A percentile compares a stretch with the other conserved stretches of the same genome.
Conservation (phyloP, 768 basidiomycete species). For the Leccinum pellstonianum region DNA sequence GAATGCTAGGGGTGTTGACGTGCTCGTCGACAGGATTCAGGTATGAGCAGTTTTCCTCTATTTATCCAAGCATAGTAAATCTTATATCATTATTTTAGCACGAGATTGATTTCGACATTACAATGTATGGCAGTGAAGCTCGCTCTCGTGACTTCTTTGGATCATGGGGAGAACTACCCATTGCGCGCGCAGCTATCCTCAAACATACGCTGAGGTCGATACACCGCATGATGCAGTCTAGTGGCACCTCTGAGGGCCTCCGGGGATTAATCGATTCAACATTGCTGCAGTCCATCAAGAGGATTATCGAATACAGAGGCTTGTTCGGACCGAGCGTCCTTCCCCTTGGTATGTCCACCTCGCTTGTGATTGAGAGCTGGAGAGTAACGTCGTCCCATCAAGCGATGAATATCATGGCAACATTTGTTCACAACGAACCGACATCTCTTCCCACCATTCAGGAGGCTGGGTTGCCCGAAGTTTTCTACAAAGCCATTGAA, state of each 20-base stretch:
- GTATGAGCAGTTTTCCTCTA: conserved; percentile 40
- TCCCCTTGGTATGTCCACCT: conserved; percentile 62
- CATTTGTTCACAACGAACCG: conserved; percentile 98
- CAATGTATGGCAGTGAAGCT: conserved; percentile 48
- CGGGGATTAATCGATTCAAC: conserved; percentile 92
- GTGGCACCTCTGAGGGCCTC: conserved; percentile 91
- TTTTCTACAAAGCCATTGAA: conserved; percentile 86
- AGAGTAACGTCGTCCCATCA: conserved; percentile 10
- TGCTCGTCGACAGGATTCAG: conserved; percentile 84
- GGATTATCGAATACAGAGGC: conserved; percentile 77
- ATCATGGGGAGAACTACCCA: conserved; percentile 62
- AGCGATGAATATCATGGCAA: conserved; percentile 93
- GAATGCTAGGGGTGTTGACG: conserved; percentile 78
- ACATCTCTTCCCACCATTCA: conserved; percentile 92
- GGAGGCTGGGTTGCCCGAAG: conserved; percentile 85
- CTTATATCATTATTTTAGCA: conserved; percentile 40
- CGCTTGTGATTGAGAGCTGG: neutral
- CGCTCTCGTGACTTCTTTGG: conserved; percentile 46
- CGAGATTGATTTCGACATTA: conserved; percentile 66
- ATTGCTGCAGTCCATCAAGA: conserved; percentile 80
- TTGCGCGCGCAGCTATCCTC: conserved; percentile 74
- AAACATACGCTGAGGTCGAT: conserved; percentile 90
- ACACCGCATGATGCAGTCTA: conserved; percentile 96
- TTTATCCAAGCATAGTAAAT: neutral
- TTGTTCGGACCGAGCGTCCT: conserved; percentile 87